Evolutionary conservation across 2,329 filamentous ascomycete species (phyloP).

Genomic region (Fusarium vanettenii): DNA sequence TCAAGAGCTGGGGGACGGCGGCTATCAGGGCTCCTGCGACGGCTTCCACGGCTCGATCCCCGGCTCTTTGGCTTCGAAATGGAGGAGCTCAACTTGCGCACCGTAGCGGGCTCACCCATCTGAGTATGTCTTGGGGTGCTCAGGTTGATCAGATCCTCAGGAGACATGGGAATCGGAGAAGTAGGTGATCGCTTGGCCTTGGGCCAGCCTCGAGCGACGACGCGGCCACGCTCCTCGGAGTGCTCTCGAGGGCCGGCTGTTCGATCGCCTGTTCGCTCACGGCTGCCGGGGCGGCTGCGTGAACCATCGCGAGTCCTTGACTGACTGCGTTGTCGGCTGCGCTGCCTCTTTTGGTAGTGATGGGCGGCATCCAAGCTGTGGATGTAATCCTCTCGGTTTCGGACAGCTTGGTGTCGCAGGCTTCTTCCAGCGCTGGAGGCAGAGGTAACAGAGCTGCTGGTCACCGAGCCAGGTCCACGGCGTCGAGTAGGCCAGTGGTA

Average conservation of each 20-base stretch:
- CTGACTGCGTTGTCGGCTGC: constrained; percentile 66
- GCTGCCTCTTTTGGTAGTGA: constrained; percentile 66
- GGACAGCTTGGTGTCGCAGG: constrained; percentile 60
- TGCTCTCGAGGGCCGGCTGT: constrained; percentile 67
- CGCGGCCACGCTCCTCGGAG: constrained; percentile 78
- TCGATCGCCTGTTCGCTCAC: constrained; percentile 61
- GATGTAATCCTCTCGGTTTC: constrained; percentile 85
- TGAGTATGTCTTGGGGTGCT: constrained; percentile 57
- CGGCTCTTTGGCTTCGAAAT: constrained; percentile 55
- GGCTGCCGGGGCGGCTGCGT: constrained; percentile 60
- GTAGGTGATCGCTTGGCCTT: constrained; percentile 89
- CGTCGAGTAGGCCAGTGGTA: constrained; percentile 67
- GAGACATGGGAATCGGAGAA: constrained; percentile 94
- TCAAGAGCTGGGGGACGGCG: constrained; percentile 57
- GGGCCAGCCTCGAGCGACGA: constrained; percentile 71
- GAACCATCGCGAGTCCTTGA: constrained; percentile 58
- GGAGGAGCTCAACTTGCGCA: constrained; percentile 55
- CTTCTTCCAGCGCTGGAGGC: constrained; percentile 63
- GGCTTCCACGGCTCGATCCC: constrained; percentile 61
- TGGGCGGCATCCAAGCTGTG: constrained; percentile 85
- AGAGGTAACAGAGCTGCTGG: constrained; percentile 69
- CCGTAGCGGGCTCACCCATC: constrained; percentile 56
- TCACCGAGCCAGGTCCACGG: constrained; percentile 65
- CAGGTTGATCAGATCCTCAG: constrained; percentile 80
- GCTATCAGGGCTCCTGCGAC: constrained; percentile 60